Conservation (phyloP, 2,329 filamentous ascomycete species). For the Neofusicoccum ribis region DNA sequence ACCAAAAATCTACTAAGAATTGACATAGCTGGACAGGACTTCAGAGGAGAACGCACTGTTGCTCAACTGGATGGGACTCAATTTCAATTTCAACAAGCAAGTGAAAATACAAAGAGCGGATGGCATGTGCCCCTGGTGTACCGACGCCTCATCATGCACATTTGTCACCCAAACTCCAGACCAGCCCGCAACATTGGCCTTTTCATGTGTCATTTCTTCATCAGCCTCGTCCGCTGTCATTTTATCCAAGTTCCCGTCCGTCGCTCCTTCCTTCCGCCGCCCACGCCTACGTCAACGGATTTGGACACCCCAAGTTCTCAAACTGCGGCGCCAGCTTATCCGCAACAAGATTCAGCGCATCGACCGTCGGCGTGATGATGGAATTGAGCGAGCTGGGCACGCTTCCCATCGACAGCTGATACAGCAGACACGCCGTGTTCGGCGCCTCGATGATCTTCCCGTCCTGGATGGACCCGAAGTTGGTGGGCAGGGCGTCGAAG, state of each 20-base stretch:
- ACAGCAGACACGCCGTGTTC: constrained; percentile 4
- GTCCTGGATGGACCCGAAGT: not conserved
- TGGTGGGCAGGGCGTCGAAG: not conserved
- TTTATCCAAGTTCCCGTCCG: not conserved
- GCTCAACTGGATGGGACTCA: not conserved
- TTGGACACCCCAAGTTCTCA: constrained; percentile 1
- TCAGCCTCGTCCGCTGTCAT: not conserved
- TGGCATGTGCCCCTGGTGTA: not conserved
- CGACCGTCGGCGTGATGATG: constrained; percentile 5
- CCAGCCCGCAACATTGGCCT: no score
- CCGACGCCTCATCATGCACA: not conserved
- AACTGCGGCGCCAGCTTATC: not conserved
- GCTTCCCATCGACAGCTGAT: constrained; percentile 6
- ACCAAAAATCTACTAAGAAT: constrained; percentile 1
- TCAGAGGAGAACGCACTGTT: not conserved
- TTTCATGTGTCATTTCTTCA: not conserved
- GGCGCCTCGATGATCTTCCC: not conserved
- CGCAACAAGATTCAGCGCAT: constrained; percentile 3
- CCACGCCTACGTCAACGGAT: not conserved
- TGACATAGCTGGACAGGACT: not conserved
- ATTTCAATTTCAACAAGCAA: not conserved
- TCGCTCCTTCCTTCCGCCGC: no score
- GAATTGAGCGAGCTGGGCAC: constrained; percentile 5
- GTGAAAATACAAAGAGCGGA: not conserved
- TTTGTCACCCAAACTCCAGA: not conserved